Percentiles rank a stretch among this genome's conserved stretches.
Evolutionary conservation across 1,139 yeast species (phyloP).

Genomic region (Geotrichum australiense): DNA sequence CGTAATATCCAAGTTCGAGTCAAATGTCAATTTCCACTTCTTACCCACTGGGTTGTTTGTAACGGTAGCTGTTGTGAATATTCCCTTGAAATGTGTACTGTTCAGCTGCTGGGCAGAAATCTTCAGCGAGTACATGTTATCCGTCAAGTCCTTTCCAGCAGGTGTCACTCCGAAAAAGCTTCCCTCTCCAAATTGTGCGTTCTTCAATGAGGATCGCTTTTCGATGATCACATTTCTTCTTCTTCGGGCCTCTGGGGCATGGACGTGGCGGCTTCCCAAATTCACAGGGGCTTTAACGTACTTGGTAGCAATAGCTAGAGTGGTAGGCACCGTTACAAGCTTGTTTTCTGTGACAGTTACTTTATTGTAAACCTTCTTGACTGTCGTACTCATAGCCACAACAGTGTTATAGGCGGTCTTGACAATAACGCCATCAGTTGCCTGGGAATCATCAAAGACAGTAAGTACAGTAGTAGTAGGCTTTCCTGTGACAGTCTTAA

Average conservation of each 20-base stretch:
- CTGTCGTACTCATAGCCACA: constrained; percentile 1
- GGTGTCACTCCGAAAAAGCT: constrained; percentile 10
- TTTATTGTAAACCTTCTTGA: too few relatives aligned
- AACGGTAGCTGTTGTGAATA: constrained; percentile 11
- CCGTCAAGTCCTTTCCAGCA: constrained; percentile 8
- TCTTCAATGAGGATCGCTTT: too few relatives aligned
- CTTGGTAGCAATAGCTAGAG: neutral
- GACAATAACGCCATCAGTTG: constrained; percentile 3
- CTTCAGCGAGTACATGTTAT: constrained; percentile 10
- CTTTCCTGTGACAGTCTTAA: too few relatives aligned
- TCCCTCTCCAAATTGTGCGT: constrained; percentile 7
- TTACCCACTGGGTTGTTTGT: constrained; percentile 14
- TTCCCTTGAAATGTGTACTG: constrained; percentile 14
- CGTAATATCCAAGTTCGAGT: constrained; percentile 9
- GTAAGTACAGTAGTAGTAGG: constrained; percentile 3
- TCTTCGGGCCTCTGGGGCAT: too few relatives aligned
- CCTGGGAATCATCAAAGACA: too few relatives aligned
- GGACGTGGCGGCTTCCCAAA: too few relatives aligned
- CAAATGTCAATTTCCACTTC: constrained; percentile 13
- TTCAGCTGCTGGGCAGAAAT: constrained; percentile 14
- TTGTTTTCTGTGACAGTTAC: too few relatives aligned
- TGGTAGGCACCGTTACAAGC: neutral
- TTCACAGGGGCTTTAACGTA: neutral
- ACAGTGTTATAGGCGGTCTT: constrained; percentile 6
- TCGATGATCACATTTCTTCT: too few relatives aligned